phyloP scores from a whole-genome alignment of 495 filamentous ascomycete species.

The Xylaria cubensis region DNA sequence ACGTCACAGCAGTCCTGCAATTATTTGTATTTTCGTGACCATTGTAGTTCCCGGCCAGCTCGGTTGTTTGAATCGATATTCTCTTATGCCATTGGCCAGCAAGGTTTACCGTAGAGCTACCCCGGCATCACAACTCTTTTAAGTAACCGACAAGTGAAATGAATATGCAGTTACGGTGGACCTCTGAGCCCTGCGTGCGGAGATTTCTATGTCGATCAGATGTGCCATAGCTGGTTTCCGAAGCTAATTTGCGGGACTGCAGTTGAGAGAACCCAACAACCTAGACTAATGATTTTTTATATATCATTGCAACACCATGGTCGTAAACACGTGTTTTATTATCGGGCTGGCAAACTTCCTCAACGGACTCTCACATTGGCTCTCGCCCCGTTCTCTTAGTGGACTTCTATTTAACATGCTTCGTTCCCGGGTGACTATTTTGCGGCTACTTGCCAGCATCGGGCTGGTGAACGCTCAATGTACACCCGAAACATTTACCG shows the following conservation, averaged over 20 bases:
- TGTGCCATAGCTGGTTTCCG: background rate
- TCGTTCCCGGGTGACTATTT: constrained; percentile 11
- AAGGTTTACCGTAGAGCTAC: background rate
- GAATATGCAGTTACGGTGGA: background rate
- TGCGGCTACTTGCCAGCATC: constrained; percentile 26
- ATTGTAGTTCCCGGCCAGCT: background rate
- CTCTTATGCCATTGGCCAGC: background rate
- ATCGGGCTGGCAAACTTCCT: background rate
- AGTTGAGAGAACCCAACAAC: background rate
- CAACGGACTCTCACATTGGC: background rate
- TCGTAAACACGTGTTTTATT: background rate
- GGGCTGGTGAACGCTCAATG: constrained; percentile 26
- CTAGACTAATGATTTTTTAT: background rate
- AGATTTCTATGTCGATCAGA: background rate
- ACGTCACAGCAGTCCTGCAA: background rate
- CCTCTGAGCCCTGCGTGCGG: background rate
- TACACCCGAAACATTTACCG: constrained; percentile 33
- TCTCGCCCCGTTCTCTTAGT: background rate
- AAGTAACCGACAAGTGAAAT: background rate
- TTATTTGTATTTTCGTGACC: background rate
- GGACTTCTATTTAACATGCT: constrained; percentile 23
- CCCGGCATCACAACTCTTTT: background rate
- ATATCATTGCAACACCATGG: background rate
- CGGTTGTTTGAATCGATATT: background rate
- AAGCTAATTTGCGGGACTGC: background rate